Evolutionary conservation across 805 yeast species (phyloP).

Genomic region (Lipomyces anomalus): DNA sequence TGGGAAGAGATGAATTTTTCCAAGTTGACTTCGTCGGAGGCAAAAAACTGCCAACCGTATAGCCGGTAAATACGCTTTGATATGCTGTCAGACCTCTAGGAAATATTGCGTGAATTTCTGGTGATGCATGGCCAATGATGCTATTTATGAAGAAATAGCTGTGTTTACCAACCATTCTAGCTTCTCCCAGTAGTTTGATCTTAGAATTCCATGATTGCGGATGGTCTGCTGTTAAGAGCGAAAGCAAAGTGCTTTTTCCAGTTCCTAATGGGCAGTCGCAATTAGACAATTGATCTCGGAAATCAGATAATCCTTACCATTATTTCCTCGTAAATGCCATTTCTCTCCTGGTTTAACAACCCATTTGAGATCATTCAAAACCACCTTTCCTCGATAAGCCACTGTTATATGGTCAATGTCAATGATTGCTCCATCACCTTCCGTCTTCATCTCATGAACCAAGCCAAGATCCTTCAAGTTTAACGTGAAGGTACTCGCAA

Average conservation of each 20-base stretch:
- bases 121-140: slow-evolving; percentile 80
- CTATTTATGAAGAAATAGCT: slow-evolving; percentile 75
- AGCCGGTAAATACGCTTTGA: slow-evolving; percentile 68
- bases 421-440: slow-evolving; percentile 18
- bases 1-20: background rate
- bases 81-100: slow-evolving; percentile 50
- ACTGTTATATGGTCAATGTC: slow-evolving; percentile 61
- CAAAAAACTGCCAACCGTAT: slow-evolving; percentile 56
- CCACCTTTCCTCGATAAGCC: slow-evolving; percentile 54
- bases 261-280: slow-evolving; percentile 32
- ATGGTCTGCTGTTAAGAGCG: slow-evolving; percentile 87
- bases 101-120: slow-evolving; percentile 86
- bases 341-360: slow-evolving; percentile 61
- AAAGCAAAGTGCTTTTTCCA: slow-evolving; percentile 83
- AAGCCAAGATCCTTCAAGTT: slow-evolving; percentile 8
- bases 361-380: slow-evolving; percentile 62
- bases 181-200: slow-evolving; percentile 56
- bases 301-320: slow-evolving; percentile 54
- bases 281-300: background rate
- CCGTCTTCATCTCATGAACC: slow-evolving; percentile 4
- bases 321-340: slow-evolving; percentile 86
- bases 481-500: slow-evolving; percentile 9
- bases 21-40: slow-evolving; percentile 44
- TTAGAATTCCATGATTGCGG: slow-evolving; percentile 90
- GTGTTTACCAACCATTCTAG: slow-evolving; percentile 67